phyloP scores from a whole-genome alignment of 768 basidiomycete species.

The Lentinula sp. region DNA sequence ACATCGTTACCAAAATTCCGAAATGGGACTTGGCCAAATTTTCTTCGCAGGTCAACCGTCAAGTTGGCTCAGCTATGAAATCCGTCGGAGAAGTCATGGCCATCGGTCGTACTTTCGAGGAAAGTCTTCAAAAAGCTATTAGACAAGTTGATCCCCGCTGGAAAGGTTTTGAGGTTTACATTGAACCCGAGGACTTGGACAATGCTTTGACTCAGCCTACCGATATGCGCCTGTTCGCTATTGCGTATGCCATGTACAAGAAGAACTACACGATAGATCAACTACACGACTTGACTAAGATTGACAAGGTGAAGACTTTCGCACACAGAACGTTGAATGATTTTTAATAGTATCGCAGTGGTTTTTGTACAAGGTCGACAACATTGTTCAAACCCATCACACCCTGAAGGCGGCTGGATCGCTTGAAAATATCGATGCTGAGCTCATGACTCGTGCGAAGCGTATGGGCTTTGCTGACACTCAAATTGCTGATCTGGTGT shows the following conservation, averaged over 20 bases:
- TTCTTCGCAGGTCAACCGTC: constrained; percentile 86
- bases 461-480: constrained; percentile 91
- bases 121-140: constrained; percentile 96
- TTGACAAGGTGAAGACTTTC: constrained; percentile 69
- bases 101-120: constrained; percentile 98
- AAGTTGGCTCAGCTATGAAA: constrained; percentile 98
- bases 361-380: constrained; percentile 99
- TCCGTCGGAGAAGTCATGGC: constrained; percentile 99
- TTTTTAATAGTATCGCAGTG: constrained; percentile 43
- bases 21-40: constrained; percentile 99
- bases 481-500: constrained; percentile 83
- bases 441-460: constrained; percentile 85
- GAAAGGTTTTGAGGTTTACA: constrained; percentile 95
- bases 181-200: constrained; percentile 82
- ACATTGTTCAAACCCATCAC: constrained; percentile 87
- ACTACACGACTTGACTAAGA: constrained; percentile 93
- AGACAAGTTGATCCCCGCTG: constrained; percentile 96
- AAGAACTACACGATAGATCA: constrained; percentile 85
- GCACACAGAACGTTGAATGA: background rate
- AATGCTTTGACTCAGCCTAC: constrained; percentile 76
- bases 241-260: constrained; percentile 97
- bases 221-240: constrained; percentile 93
- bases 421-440: constrained; percentile 61
- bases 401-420: constrained; percentile 65
- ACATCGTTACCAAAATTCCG: constrained; percentile 99